These are phyloP conservation scores for Aschersonia sp. DNA, from an alignment of 2,329 filamentous ascomycete species.

Conservation along the genomic window DNA sequence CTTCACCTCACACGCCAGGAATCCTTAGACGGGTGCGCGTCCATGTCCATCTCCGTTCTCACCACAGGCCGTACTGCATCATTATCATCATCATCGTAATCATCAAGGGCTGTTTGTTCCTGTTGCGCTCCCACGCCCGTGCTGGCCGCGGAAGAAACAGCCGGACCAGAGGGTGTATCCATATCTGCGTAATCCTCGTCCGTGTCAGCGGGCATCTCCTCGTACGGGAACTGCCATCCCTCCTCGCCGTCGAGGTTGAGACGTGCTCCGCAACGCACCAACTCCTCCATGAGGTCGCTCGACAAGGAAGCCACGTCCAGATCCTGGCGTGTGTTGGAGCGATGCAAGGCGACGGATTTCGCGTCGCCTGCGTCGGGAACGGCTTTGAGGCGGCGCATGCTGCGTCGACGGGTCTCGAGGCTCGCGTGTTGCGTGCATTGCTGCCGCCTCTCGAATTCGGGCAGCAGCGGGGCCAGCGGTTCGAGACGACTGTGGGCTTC, in stretches of 20 bases:
- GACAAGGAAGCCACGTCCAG: constrained; percentile 11
- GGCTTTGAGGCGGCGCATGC: constrained; percentile 11
- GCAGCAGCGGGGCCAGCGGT: constrained; percentile 26
- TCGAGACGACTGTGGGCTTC: constrained; percentile 34
- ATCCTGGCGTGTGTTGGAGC: constrained; percentile 7
- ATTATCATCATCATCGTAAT: too few species aligned
- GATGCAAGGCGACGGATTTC: neutral
- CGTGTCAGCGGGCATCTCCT: constrained; percentile 10
- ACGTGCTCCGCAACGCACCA: constrained; percentile 12
- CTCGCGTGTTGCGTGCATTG: constrained; percentile 21
- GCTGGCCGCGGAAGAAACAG: too few species aligned
- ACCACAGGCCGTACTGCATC: too few species aligned
- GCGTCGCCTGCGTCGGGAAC: too few species aligned
- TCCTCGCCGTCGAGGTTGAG: constrained; percentile 13
- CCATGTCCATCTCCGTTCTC: too few species aligned
- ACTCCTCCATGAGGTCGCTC: constrained; percentile 7
- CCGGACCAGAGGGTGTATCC: neutral
- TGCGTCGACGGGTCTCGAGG: constrained; percentile 9
- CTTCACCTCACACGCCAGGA: too few species aligned
- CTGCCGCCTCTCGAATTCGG: constrained; percentile 27
- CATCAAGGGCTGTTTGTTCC: too few species aligned
- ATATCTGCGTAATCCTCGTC: neutral
- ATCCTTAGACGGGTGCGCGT: too few species aligned
- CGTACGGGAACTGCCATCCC: constrained; percentile 19
- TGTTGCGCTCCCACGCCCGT: too few species aligned